phyloP scores from a whole-genome alignment of 139 green algal genomes.

The Tetradesmus obliquus region DNA sequence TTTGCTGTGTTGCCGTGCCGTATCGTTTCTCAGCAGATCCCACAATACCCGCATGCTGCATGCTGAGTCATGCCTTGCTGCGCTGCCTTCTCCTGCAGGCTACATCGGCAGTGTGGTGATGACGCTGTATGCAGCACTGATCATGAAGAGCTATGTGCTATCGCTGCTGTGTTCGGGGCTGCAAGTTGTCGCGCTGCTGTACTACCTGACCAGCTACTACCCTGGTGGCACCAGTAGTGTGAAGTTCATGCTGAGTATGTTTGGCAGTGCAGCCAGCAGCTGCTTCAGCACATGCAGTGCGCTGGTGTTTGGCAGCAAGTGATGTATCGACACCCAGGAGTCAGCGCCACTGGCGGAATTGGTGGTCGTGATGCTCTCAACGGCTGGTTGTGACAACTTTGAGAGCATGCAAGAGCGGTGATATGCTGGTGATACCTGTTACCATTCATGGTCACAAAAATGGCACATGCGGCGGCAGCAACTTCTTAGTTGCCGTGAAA shows the following conservation, averaged over 20 bases:
- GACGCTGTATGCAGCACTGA: constrained; percentile 89
- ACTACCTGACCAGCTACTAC: constrained; percentile 95
- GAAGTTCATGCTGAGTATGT: constrained; percentile 69
- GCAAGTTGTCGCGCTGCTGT: constrained; percentile 91
- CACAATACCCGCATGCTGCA: neutral
- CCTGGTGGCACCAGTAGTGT: constrained; percentile 86
- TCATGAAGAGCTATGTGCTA: constrained; percentile 92
- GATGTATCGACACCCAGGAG: too few relatives aligned
- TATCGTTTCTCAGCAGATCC: neutral
- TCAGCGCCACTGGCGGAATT: too few relatives aligned
- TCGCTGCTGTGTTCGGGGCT: constrained; percentile 81
- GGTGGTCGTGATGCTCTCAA: too few relatives aligned
- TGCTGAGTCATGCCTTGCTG: neutral
- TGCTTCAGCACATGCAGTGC: constrained; percentile 47
- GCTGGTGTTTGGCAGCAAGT: constrained; percentile 18
- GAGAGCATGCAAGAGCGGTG: too few relatives aligned
- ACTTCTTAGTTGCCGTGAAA: too few relatives aligned
- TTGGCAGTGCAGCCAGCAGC: constrained; percentile 50
- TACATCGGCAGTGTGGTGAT: constrained; percentile 84
- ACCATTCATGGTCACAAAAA: too few relatives aligned
- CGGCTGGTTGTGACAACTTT: too few relatives aligned
- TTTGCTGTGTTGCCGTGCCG: neutral
- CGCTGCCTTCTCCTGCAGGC: constrained; percentile 52
- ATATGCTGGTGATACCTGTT: too few relatives aligned
- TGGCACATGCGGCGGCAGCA: too few relatives aligned